phyloP scores from a whole-genome alignment of 306 rosid species.

The Pachyrhizus erosus region DNA sequence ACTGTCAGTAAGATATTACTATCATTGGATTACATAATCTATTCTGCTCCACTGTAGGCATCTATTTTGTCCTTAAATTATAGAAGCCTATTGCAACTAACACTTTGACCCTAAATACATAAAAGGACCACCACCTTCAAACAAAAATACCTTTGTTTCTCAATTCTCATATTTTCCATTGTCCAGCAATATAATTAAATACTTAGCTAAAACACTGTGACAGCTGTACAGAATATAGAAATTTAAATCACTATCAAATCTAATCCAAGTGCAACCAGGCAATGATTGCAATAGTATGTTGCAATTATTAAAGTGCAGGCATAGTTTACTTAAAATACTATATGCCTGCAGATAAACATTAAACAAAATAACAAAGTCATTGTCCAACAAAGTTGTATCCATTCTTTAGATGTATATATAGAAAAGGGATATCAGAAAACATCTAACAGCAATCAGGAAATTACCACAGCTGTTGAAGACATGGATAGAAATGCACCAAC shows the following conservation, averaged over 20 bases:
- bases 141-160: conserved; percentile 25
- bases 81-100: conserved; percentile 24
- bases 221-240: conserved; percentile 23
- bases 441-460: conserved; percentile 32
- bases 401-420: conserved; percentile 28
- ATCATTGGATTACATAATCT: conserved; percentile 30
- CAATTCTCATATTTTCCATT: conserved; percentile 33
- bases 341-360: conserved; percentile 14
- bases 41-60: background rate
- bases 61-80: background rate
- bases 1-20: conserved; percentile 6
- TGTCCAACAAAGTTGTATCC: conserved; percentile 19
- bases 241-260: conserved; percentile 28
- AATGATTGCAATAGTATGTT: conserved; percentile 24
- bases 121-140: conserved; percentile 20
- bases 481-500: conserved; percentile 88
- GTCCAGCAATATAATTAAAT: conserved; percentile 22
- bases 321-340: conserved; percentile 28
- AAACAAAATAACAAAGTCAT: background rate
- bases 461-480: conserved; percentile 99
- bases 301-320: conserved; percentile 23
- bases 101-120: background rate
- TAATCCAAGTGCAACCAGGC: conserved; percentile 21
- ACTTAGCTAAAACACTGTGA: conserved; percentile 15
- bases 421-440: conserved; percentile 22